A percentile compares a stretch with the other conserved stretches of the same genome.
phyloP scores from a whole-genome alignment of 106 monocot species.

The Narthecium ossifragum region DNA sequence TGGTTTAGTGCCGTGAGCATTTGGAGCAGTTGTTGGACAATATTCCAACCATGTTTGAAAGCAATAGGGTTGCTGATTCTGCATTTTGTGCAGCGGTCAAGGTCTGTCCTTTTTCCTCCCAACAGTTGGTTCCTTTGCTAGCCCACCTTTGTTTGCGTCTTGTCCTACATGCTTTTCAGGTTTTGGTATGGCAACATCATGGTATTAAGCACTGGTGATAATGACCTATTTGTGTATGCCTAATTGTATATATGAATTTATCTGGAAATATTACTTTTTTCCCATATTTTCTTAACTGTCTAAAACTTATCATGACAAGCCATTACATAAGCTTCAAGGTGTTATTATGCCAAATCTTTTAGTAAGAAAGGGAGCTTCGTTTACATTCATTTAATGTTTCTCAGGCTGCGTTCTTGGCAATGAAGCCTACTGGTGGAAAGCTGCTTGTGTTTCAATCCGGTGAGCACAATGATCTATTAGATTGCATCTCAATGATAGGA shows the following conservation, averaged over 20 bases:
- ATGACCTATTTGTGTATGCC: too few species aligned
- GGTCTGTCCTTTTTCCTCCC: constrained; percentile 29
- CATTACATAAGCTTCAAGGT: too few species aligned
- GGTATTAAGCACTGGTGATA: too few species aligned
- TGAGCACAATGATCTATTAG: constrained; percentile 13
- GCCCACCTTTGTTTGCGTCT: neutral
- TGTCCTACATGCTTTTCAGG: neutral
- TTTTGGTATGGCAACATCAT: too few species aligned
- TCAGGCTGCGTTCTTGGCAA: constrained; percentile 86
- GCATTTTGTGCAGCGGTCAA: constrained; percentile 95
- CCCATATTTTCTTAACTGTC: too few species aligned
- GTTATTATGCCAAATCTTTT: neutral
- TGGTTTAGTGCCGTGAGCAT: constrained; percentile 81
- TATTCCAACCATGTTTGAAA: constrained; percentile 90
- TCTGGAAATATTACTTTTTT: too few species aligned
- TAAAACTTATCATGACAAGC: too few species aligned
- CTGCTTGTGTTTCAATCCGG: constrained; percentile 99
- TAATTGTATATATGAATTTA: too few species aligned
- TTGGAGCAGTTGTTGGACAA: constrained; percentile 88
- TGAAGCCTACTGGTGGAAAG: constrained; percentile 96
- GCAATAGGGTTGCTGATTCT: constrained; percentile 81
- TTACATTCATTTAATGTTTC: constrained; percentile 3
- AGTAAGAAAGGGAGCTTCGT: too few species aligned
- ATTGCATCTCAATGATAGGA: too few species aligned
- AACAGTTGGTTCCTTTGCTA: neutral